Evolutionary conservation across 768 basidiomycete species (phyloP).

Genomic region (Boletus rufocinnamomeus): DNA sequence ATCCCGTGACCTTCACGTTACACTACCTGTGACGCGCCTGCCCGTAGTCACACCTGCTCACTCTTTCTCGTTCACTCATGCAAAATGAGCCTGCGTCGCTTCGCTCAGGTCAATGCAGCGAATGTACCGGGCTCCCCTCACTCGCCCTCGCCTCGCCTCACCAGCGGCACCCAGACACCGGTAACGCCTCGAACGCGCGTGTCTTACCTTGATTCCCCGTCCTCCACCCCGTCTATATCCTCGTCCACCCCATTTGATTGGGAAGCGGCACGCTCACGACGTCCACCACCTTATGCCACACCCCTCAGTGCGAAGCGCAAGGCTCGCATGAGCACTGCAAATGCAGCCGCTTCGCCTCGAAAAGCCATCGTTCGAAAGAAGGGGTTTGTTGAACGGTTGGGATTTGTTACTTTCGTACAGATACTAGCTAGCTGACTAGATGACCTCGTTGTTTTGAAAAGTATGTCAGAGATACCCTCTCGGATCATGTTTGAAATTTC

Average conservation of each 20-base stretch:
- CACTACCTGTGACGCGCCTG: slow-evolving; percentile 27
- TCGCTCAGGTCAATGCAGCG: slow-evolving; percentile 52
- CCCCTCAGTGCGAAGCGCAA: slow-evolving; percentile 51
- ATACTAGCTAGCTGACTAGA: slow-evolving; percentile 19
- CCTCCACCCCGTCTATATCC: slow-evolving; percentile 70
- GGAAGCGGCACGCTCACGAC: slow-evolving; percentile 74
- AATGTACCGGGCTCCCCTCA: slow-evolving; percentile 42
- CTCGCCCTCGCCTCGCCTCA: slow-evolving; percentile 38
- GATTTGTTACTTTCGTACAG: slow-evolving; percentile 2
- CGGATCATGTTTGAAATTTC: slow-evolving; percentile 76
- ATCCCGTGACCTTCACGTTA: slow-evolving; percentile 30
- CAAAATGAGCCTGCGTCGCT: slow-evolving; percentile 57
- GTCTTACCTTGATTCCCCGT: slow-evolving; percentile 59
- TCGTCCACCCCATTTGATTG: slow-evolving; percentile 83
- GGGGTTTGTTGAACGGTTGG: slow-evolving; percentile 60
- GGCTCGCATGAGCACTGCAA: slow-evolving; percentile 40
- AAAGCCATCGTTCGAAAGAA: slow-evolving; percentile 65
- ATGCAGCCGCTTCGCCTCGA: slow-evolving; percentile 38
- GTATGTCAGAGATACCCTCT: slow-evolving; percentile 68
- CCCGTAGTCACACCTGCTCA: slow-evolving; percentile 20
- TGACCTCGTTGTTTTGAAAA: slow-evolving; percentile 29
- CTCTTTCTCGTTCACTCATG: slow-evolving; percentile 12
- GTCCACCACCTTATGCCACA: slow-evolving; percentile 72
- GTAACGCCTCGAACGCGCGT: slow-evolving; percentile 50
- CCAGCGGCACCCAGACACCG: slow-evolving; percentile 42